These are phyloP conservation scores for Fraxinus xanthoxyloides DNA, from an alignment of 305 asterid species.

Conservation along the genomic window DNA sequence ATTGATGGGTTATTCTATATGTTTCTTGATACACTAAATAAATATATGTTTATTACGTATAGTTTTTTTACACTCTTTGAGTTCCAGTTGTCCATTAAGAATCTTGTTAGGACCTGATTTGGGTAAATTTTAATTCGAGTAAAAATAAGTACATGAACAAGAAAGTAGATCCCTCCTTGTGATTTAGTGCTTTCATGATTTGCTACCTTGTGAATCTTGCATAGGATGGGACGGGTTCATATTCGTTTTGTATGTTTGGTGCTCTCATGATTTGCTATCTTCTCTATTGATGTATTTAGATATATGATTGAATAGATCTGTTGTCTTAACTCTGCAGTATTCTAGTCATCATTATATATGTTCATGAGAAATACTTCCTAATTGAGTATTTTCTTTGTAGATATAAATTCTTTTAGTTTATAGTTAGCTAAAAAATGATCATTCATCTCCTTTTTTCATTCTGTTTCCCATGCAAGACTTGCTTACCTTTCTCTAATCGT, in stretches of 20 bases:
- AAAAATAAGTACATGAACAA: not conserved
- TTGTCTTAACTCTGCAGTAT: not conserved
- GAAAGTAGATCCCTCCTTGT: not conserved
- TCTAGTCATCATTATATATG: not conserved
- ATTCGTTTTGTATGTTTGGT: not conserved
- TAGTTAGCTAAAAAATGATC: not conserved
- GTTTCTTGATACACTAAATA: not conserved
- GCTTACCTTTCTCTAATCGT: not conserved
- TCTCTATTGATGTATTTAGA: not conserved
- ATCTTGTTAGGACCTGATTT: not conserved
- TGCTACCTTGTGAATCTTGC: not conserved
- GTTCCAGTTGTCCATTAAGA: not conserved
- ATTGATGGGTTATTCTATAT: conserved; percentile 21
- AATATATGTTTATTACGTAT: not conserved
- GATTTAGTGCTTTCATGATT: not conserved
- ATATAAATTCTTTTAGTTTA: not conserved
- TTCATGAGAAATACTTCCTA: not conserved
- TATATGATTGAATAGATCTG: not conserved
- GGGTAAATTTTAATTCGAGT: not conserved
- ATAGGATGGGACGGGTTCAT: not conserved
- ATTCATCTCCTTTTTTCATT: not conserved
- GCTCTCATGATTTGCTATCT: not conserved
- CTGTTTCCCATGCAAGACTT: not conserved
- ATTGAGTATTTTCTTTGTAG: not conserved
- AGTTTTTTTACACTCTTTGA: not conserved